Conservation (phyloP, 768 basidiomycete genomes). For the Auriscalpium vulgare region DNA sequence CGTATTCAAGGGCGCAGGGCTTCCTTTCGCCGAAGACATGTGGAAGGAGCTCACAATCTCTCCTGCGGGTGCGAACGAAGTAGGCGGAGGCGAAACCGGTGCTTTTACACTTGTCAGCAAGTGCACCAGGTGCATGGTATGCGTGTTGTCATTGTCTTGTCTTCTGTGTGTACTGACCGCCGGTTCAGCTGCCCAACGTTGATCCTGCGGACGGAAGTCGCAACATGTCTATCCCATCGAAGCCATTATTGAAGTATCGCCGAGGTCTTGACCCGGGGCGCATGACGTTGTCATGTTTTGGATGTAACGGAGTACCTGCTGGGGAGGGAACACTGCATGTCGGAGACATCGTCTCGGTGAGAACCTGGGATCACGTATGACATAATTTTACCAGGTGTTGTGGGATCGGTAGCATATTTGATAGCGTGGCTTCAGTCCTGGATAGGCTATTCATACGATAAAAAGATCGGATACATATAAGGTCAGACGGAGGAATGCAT, state of each 20-base stretch:
- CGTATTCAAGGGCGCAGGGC: conserved; percentile 52
- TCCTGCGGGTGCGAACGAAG: conserved; percentile 28
- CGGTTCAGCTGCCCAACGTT: conserved; percentile 61
- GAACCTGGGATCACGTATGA: conserved; percentile 17
- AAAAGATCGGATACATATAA: too few relatives aligned
- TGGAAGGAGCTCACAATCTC: conserved; percentile 57
- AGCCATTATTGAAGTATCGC: conserved; percentile 68
- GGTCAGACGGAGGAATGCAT: too few relatives aligned
- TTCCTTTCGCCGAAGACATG: conserved; percentile 64
- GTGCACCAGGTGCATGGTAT: conserved; percentile 66
- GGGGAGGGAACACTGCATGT: conserved; percentile 47
- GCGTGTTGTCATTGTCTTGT: conserved; percentile 16
- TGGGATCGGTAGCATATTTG: too few relatives aligned
- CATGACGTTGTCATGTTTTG: conserved; percentile 53
- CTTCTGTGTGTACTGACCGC: conserved; percentile 2
- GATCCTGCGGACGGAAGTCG: conserved; percentile 54
- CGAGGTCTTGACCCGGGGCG: conserved; percentile 44
- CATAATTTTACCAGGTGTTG: not conserved
- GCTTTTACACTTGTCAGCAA: conserved; percentile 58
- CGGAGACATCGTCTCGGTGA: conserved; percentile 44
- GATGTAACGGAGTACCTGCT: conserved; percentile 52
- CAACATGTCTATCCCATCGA: conserved; percentile 69
- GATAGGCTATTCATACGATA: too few relatives aligned
- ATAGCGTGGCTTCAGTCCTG: too few relatives aligned
- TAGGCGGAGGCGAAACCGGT: conserved; percentile 13